Evolutionary conservation across 257 asterid species (phyloP), one percentile per base, ranked within the genome.

Genomic region (Solanum microdontum): DNA sequence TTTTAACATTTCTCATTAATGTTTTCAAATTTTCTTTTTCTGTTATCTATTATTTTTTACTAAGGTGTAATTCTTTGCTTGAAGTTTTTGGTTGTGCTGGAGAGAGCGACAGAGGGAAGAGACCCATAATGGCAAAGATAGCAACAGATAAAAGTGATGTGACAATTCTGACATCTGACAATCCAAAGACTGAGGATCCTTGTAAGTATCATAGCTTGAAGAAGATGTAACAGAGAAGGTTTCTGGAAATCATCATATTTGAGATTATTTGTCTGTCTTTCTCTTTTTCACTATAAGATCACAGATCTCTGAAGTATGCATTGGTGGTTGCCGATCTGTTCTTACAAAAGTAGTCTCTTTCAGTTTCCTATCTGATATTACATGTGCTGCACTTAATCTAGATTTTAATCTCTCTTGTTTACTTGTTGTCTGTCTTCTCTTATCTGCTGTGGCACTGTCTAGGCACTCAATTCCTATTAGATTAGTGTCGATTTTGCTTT

Each of bases 101-200:
- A 43, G 99, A 97, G 89, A 83, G 86, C 3, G 98, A 95, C 48
- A 93, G 98, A 92, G 98, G 98, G 79, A 95, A 97, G 93, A 94
- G 99, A 83, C 99, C 98, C 12, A 84, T 93, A 90, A 97, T 97
- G 99, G 84, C 99, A 73, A 97, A 95, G 93, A 91, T 95, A 72
- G 98, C 99, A 26, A 92, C 98, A 5, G 98, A 95, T 6, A 97
- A 94, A 89, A 94, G 98, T 76, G 98, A 97, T 80, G 93, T 97
- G 83, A 97, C 99, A 26, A 90, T 97, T 90, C 87, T 97, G 93
- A 97, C 99, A 83, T 94, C 98, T 24, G 98, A 97, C 92, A 94
- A 95, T 90, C 98, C 98, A 64, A 93, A 66, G 89, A 94, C 87
- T 85, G 99, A 95, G 91, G 99, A 97, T 92, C 97, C 99, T 87